Conservation (phyloP, 108 stramenopile genomes). For the Cyclotella sp. region DNA sequence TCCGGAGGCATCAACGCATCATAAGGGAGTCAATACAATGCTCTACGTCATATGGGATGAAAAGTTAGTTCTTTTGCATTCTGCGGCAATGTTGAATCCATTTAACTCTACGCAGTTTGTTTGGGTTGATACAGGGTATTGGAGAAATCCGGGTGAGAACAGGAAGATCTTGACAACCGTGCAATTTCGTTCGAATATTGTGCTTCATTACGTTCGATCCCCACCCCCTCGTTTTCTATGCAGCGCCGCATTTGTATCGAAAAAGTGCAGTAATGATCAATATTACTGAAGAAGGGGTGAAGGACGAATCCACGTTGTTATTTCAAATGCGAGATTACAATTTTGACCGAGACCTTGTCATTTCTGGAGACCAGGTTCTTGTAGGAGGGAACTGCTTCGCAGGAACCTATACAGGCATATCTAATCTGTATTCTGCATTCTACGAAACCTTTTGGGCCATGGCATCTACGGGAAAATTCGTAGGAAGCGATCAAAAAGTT, state of each 20-base stretch:
- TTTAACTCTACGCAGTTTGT: conserved; percentile 54
- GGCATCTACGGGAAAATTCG: conserved; percentile 49
- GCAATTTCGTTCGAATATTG: neutral
- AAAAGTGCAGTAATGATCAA: conserved; percentile 47
- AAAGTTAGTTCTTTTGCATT: conserved; percentile 49
- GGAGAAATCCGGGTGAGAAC: conserved; percentile 38
- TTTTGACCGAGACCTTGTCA: conserved; percentile 22
- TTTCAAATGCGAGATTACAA: conserved; percentile 48
- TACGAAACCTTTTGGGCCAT: conserved; percentile 58
- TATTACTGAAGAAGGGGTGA: conserved; percentile 50
- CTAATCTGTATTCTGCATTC: conserved; percentile 52
- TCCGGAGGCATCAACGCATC: conserved; percentile 53
- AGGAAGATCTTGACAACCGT: neutral
- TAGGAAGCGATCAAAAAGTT: conserved; percentile 57
- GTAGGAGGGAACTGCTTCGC: conserved; percentile 53
- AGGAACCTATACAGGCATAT: conserved; percentile 49
- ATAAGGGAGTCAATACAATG: conserved; percentile 49
- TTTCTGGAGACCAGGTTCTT: conserved; percentile 45
- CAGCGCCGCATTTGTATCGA: conserved; percentile 46
- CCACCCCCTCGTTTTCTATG: neutral
- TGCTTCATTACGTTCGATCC: neutral
- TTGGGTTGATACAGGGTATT: conserved; percentile 57
- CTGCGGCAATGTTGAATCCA: conserved; percentile 56
- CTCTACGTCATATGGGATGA: conserved; percentile 55
- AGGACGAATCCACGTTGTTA: conserved; percentile 39